These are phyloP conservation scores for Urochloa ruziziensis DNA, from an alignment of 176 grass and related monocot genomes.

Conservation along the genomic window DNA sequence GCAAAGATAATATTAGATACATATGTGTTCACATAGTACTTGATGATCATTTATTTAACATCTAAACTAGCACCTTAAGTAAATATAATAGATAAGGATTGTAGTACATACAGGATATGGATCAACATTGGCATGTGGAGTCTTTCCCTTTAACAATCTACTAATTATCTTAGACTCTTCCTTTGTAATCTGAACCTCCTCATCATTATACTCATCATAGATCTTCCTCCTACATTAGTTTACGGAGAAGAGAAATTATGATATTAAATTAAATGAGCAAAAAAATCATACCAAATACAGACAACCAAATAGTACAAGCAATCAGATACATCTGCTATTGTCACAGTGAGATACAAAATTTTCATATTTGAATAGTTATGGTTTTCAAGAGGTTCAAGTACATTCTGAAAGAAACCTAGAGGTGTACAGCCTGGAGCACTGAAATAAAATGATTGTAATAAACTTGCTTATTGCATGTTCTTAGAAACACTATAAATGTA, in stretches of 20 bases:
- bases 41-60: too few relatives aligned
- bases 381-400: not conserved
- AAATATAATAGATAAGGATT: too few relatives aligned
- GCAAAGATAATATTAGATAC: too few relatives aligned
- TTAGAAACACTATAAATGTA: not conserved
- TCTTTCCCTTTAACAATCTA: too few relatives aligned
- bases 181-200: too few relatives aligned
- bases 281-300: slow-evolving; percentile 3
- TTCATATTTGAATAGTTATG: not conserved
- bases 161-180: too few relatives aligned
- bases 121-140: too few relatives aligned
- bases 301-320: not conserved
- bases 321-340: not conserved
- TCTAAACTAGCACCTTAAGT: too few relatives aligned
- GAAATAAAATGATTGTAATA: not conserved
- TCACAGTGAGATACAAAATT: not conserved
- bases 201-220: not conserved
- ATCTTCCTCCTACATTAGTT: slow-evolving; percentile 63
- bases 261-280: slow-evolving; percentile 12
- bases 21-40: too few relatives aligned
- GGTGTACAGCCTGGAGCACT: not conserved
- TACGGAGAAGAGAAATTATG: not conserved
- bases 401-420: not conserved
- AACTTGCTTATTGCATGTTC: not conserved
- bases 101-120: too few relatives aligned